Conservation (phyloP, 2,329 filamentous ascomycete genomes). For the Pseudogymnoascus sp. region DNA sequence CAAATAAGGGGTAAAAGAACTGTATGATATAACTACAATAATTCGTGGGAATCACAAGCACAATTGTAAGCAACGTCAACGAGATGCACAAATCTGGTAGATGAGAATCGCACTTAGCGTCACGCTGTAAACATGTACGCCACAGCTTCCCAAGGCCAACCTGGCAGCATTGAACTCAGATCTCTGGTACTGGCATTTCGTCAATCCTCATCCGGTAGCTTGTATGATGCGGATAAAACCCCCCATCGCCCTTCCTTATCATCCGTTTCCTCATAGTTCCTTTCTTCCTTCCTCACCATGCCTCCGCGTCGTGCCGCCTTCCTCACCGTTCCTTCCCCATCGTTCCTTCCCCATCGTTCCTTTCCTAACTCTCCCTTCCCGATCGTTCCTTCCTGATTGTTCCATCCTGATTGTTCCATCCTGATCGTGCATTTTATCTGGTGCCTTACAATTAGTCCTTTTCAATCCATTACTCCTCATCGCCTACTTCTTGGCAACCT, state of each 20-base stretch:
- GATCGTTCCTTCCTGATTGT: background rate
- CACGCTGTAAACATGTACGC: no score
- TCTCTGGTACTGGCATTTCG: background rate
- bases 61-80: background rate
- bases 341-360: background rate
- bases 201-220: background rate
- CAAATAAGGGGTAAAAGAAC: background rate
- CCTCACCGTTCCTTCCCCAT: background rate
- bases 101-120: background rate
- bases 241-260: background rate
- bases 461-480: no score
- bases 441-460: no score
- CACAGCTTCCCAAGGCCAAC: background rate
- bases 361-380: background rate
- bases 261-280: no score
- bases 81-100: background rate
- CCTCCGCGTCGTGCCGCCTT: background rate
- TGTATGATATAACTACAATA: no score
- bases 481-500: no score
- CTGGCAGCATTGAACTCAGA: background rate
- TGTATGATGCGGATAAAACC: background rate
- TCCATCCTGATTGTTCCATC: no score
- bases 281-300: background rate
- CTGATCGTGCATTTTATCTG: no score
- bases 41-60: background rate